Conservation (phyloP, 331 rosid species). For the Malus hybrid region DNA sequence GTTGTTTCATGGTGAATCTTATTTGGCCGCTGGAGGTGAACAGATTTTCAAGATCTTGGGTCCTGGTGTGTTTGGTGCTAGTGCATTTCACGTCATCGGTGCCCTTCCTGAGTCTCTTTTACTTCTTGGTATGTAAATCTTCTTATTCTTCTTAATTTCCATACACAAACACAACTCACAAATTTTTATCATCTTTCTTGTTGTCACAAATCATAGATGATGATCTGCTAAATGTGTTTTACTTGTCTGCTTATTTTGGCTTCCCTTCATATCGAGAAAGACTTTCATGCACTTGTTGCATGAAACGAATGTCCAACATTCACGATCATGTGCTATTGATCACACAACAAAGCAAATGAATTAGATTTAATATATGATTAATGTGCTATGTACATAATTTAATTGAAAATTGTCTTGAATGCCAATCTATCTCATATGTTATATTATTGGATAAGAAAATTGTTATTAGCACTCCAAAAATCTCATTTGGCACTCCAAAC, state of each 20-base stretch:
- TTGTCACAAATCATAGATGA: not conserved
- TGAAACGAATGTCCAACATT: not conserved
- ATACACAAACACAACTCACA: not conserved
- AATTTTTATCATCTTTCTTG: not conserved
- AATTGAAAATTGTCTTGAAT: not conserved
- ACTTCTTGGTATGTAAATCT: slow-evolving; percentile 40
- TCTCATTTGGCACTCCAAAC: too few species aligned
- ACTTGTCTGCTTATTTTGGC: not conserved
- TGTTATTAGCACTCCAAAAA: too few species aligned
- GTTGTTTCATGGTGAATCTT: slow-evolving; percentile 58
- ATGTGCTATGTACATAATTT: not conserved
- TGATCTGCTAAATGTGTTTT: not conserved
- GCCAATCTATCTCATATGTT: not conserved
- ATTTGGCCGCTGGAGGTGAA: slow-evolving; percentile 47
- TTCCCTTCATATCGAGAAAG: too few species aligned
- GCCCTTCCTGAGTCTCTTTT: slow-evolving; percentile 63
- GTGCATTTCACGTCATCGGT: slow-evolving; percentile 54
- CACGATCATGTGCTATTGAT: not conserved
- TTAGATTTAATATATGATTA: not conserved
- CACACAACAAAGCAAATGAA: not conserved
- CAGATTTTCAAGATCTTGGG: slow-evolving; percentile 57
- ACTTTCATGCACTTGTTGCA: too few species aligned
- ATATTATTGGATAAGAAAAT: not conserved
- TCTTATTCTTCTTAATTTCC: too few species aligned
- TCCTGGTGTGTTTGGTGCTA: slow-evolving; percentile 62